phyloP scores from a whole-genome alignment of 139 green algal genomes.

The Micractinium sp. region DNA sequence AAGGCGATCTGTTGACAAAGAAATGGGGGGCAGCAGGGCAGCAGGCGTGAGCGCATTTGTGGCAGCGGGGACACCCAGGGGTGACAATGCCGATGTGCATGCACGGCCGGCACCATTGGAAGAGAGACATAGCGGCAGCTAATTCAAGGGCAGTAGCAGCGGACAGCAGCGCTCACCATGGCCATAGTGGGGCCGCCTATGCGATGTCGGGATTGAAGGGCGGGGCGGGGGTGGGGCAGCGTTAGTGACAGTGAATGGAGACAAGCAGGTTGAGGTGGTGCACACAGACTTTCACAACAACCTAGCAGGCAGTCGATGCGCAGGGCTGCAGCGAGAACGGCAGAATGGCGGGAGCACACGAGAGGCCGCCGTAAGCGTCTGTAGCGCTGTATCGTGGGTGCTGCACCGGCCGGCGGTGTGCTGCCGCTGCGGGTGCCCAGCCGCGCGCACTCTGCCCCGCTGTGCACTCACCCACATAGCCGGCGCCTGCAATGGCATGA shows the following conservation, averaged over 20 bases:
- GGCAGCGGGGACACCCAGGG: neutral
- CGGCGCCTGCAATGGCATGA: conserved; percentile 34
- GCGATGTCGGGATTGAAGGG: neutral
- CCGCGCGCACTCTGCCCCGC: too few relatives aligned
- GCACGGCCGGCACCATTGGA: neutral
- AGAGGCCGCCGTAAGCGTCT: too few relatives aligned
- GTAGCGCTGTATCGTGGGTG: too few relatives aligned
- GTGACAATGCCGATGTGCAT: neutral
- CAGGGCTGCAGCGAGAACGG: neutral
- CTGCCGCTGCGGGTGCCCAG: too few relatives aligned
- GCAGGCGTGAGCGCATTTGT: neutral
- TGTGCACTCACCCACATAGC: conserved; percentile 47
- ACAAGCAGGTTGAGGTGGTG: neutral
- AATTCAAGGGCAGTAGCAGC: neutral
- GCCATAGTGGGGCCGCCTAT: conserved; percentile 76
- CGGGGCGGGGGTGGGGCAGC: neutral
- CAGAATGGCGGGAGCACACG: neutral
- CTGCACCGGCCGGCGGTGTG: too few relatives aligned
- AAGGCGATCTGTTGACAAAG: conserved; percentile 86
- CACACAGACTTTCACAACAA: neutral
- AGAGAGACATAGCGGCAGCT: neutral
- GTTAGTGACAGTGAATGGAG: neutral
- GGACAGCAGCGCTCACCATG: conserved; percentile 52
- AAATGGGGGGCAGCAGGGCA: neutral
- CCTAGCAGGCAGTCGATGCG: too few relatives aligned